phyloP scores from a whole-genome alignment of 2,329 filamentous ascomycete species.

The Sclerotinia minor region DNA sequence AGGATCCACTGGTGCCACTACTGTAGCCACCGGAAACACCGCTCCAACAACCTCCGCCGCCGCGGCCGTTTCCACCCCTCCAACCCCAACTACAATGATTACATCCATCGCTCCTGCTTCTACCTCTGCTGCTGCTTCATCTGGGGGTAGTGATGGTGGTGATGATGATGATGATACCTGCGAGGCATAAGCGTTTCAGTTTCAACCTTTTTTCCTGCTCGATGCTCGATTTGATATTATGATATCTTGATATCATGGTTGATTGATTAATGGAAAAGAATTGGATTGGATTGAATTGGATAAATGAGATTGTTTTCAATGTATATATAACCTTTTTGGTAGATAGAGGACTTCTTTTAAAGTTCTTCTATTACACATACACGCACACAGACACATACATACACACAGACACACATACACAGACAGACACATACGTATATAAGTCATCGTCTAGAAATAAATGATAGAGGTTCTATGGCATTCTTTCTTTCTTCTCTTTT shows the following conservation, averaged over 20 bases:
- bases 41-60: not conserved
- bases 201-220: not conserved
- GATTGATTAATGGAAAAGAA: not conserved
- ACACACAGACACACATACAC: not conserved
- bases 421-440: not conserved
- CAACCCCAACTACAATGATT: not conserved
- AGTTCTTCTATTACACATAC: not conserved
- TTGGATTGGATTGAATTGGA: not conserved
- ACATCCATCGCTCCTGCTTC: not conserved
- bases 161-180: slow-evolving; percentile 1
- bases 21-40: not conserved
- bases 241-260: no score
- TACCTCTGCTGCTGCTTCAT: not conserved
- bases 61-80: not conserved
- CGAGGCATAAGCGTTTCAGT: not conserved
- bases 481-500: not conserved
- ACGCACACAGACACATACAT: not conserved
- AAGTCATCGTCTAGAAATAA: slow-evolving; percentile 11
- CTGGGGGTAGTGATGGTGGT: not conserved
- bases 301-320: not conserved
- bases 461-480: slow-evolving; percentile 10
- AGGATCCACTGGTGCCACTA: not conserved
- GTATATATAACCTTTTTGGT: slow-evolving; percentile 9
- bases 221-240: no score
- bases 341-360: not conserved